These are phyloP conservation scores for Chaetomium olivaceum DNA, from an alignment of 2,329 filamentous ascomycete genomes.

Conservation along the genomic window DNA sequence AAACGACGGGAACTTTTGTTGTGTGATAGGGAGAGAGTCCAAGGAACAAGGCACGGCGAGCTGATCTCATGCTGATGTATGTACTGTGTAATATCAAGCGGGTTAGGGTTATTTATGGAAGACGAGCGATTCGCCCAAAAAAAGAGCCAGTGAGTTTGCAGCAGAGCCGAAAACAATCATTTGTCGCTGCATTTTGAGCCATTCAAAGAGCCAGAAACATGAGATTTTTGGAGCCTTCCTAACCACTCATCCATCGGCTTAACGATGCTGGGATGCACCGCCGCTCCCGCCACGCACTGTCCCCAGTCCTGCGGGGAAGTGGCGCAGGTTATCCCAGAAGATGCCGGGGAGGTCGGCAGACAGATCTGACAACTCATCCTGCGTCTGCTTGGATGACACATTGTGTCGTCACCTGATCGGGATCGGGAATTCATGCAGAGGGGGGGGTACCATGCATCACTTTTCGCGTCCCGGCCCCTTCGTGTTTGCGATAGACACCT, in stretches of 20 bases:
- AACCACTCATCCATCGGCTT: neutral
- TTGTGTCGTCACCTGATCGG: conserved; percentile 33
- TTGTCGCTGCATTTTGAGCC: conserved; percentile 3
- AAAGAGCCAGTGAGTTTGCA: conserved; percentile 1
- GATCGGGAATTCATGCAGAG: conserved; percentile 30
- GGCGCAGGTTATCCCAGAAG: conserved; percentile 11
- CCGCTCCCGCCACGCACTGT: conserved; percentile 8
- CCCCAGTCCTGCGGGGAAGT: conserved; percentile 21
- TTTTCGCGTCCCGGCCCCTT: conserved; percentile 13
- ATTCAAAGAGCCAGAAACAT: neutral
- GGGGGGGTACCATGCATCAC: conserved; percentile 15
- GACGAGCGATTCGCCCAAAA: neutral
- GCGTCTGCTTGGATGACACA: conserved; percentile 29
- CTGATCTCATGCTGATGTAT: too few relatives aligned
- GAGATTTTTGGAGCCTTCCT: neutral
- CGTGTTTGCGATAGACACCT: conserved; percentile 27
- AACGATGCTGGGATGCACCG: neutral
- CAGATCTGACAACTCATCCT: conserved; percentile 30
- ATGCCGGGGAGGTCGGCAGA: neutral
- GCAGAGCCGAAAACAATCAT: neutral
- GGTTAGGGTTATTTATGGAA: conserved; percentile 2
- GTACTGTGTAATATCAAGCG: too few relatives aligned
- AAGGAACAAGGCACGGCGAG: neutral
- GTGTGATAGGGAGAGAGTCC: neutral
- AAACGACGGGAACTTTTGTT: conserved; percentile 21